Percentiles rank a stretch among this genome's conserved stretches.
Evolutionary conservation across 2,329 filamentous ascomycete genomes (phyloP).

Genomic region (Albifimbria verrucaria): DNA sequence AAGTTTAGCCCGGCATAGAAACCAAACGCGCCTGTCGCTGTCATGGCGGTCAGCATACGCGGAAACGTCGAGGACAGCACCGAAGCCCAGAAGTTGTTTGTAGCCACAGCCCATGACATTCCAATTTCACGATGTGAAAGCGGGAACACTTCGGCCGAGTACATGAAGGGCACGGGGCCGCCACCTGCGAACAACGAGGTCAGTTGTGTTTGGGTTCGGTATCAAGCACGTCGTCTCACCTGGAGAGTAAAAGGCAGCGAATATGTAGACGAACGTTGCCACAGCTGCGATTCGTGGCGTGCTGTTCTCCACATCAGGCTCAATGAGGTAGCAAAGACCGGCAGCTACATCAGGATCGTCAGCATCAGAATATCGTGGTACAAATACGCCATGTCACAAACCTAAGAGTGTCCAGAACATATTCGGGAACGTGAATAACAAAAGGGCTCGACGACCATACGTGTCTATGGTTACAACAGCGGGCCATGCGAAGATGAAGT

Average conservation of each 20-base stretch:
- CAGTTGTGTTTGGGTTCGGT: not conserved
- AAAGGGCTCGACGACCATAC: slow-evolving; percentile 55
- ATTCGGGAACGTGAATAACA: slow-evolving; percentile 62
- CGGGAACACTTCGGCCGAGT: slow-evolving; percentile 58
- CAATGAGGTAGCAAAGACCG: slow-evolving; percentile 31
- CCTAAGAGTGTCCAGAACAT: slow-evolving; percentile 58
- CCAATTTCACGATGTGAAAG: slow-evolving; percentile 58
- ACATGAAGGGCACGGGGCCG: slow-evolving; percentile 56
- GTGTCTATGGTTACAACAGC: slow-evolving; percentile 64
- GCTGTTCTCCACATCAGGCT: slow-evolving; percentile 24
- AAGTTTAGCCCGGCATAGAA: slow-evolving; percentile 61
- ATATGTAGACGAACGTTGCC: slow-evolving; percentile 60
- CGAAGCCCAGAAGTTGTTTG: slow-evolving; percentile 49
- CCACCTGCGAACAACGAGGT: slow-evolving; percentile 28
- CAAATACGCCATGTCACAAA: slow-evolving; percentile 5
- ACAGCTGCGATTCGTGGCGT: slow-evolving; percentile 48
- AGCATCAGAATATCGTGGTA: too few relatives aligned
- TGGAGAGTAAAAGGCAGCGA: slow-evolving; percentile 60
- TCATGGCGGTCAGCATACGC: slow-evolving; percentile 35
- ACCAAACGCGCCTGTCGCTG: slow-evolving; percentile 33
- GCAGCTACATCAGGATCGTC: slow-evolving; percentile 17
- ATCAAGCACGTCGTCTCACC: slow-evolving; percentile 24
- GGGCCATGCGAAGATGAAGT: slow-evolving; percentile 61
- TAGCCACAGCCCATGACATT: slow-evolving; percentile 58
- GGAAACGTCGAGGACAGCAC: slow-evolving; percentile 47